A percentile compares a stretch with the other conserved stretches of the same genome.
Conservation (phyloP, 805 yeast species). For the Zygosaccharomyces siamensis region DNA sequence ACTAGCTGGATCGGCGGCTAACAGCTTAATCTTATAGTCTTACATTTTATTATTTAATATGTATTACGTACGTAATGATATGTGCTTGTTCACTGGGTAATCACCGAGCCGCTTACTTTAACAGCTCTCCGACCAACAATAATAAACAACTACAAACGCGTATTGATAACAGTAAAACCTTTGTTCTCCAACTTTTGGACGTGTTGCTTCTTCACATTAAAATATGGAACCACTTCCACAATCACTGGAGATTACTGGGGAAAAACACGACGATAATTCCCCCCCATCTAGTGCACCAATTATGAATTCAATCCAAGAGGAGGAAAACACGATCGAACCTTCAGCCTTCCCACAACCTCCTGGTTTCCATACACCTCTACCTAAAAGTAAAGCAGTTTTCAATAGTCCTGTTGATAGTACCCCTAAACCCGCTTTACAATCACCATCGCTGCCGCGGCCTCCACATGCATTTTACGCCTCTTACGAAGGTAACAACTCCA, state of each 20-base stretch:
- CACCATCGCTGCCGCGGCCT: slow-evolving; percentile 17
- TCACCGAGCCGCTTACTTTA: slow-evolving; percentile 4
- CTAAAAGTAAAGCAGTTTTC: neutral
- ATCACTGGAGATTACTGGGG: neutral
- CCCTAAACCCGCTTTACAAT: slow-evolving; percentile 17
- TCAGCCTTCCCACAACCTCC: slow-evolving; percentile 11
- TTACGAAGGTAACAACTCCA: slow-evolving; percentile 32
- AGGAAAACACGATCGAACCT: slow-evolving; percentile 13
- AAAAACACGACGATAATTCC: neutral
- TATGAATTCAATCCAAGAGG: slow-evolving; percentile 30
- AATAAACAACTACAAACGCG: neutral
- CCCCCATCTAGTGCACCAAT: slow-evolving; percentile 17
- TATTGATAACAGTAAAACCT: neutral
- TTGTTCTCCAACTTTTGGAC: too few species aligned
- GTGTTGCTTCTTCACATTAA: too few species aligned
- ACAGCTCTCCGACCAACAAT: neutral
- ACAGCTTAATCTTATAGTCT: neutral
- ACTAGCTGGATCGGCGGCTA: neutral
- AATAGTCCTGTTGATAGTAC: slow-evolving; percentile 1
- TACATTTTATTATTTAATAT: neutral
- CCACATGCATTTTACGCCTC: slow-evolving; percentile 23
- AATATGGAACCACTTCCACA: neutral
- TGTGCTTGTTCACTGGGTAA: neutral
- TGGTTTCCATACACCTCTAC: slow-evolving; percentile 16
- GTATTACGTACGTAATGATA: neutral